phyloP scores from a whole-genome alignment of 257 asterid species.

The Solanum piurae region DNA sequence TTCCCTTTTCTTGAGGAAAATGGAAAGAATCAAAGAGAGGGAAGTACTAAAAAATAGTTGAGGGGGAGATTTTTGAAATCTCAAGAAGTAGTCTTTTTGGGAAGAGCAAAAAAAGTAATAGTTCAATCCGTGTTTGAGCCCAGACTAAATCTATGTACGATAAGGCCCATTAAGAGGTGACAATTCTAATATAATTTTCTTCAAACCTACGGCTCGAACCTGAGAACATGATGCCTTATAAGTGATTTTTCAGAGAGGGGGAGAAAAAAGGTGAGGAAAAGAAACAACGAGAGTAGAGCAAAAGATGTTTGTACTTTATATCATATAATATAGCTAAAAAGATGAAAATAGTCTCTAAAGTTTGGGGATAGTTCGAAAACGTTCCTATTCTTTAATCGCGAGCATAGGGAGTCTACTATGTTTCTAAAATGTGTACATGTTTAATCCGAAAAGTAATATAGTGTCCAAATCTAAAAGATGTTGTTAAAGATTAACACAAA shows the following conservation, averaged over 20 bases:
- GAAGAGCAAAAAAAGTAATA: neutral
- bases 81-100: neutral
- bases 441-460: neutral
- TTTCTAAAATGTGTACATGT: neutral
- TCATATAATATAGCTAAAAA: neutral
- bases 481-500: neutral
- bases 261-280: neutral
- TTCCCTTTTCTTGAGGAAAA: neutral
- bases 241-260: neutral
- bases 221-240: neutral
- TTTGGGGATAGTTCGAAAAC: neutral
- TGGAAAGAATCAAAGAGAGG: neutral
- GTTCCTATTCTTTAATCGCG: neutral
- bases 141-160: no score
- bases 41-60: neutral
- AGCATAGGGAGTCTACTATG: neutral
- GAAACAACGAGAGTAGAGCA: neutral
- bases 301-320: no score
- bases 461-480: neutral
- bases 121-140: neutral
- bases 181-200: rapidly evolving
- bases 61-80: constrained; percentile 16
- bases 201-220: rapidly evolving
- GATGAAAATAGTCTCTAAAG: neutral
- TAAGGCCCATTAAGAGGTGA: neutral